Conservation (phyloP, 202 grass and related monocot genomes). For the Carex sylvatica region DNA sequence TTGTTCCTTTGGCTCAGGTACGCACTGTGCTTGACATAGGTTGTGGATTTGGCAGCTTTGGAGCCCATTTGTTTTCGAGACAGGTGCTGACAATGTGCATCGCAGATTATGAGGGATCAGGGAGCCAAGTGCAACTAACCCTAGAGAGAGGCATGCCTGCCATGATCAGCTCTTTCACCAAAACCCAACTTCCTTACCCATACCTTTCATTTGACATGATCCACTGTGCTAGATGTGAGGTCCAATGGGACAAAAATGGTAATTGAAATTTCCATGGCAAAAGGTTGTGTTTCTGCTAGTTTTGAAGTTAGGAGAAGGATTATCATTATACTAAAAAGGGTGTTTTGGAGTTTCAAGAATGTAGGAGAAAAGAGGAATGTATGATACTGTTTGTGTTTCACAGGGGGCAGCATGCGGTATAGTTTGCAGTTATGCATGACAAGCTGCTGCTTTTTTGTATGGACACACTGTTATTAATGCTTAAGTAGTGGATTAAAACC, state of each 20-base stretch:
- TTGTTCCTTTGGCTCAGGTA: slow-evolving; percentile 55
- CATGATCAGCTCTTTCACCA: slow-evolving; percentile 86
- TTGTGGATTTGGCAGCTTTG: slow-evolving; percentile 97
- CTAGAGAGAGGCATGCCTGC: slow-evolving; percentile 98
- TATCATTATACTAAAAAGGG: not conserved
- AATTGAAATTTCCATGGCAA: slow-evolving; percentile 7
- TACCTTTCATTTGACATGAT: slow-evolving; percentile 98
- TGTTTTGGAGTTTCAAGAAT: not conserved
- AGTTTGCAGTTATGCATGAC: not conserved
- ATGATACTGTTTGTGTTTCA: not conserved
- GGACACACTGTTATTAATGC: not conserved
- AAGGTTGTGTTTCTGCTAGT: not conserved
- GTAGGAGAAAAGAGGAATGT: not conserved
- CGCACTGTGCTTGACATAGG: slow-evolving; percentile 94
- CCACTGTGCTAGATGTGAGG: slow-evolving; percentile 88
- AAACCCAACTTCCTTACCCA: slow-evolving; percentile 73
- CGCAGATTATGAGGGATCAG: slow-evolving; percentile 87
- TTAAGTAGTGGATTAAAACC: not conserved
- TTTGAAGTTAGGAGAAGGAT: not conserved
- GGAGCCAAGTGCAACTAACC: slow-evolving; percentile 97
- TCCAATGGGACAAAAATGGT: slow-evolving; percentile 96
- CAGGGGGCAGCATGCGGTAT: not conserved
- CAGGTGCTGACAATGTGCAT: slow-evolving; percentile 95
- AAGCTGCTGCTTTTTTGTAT: not conserved
- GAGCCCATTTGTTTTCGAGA: slow-evolving; percentile 77